These are phyloP conservation scores for Tricholoma sp. DNA, from an alignment of 768 basidiomycete genomes.

Conservation along the genomic window DNA sequence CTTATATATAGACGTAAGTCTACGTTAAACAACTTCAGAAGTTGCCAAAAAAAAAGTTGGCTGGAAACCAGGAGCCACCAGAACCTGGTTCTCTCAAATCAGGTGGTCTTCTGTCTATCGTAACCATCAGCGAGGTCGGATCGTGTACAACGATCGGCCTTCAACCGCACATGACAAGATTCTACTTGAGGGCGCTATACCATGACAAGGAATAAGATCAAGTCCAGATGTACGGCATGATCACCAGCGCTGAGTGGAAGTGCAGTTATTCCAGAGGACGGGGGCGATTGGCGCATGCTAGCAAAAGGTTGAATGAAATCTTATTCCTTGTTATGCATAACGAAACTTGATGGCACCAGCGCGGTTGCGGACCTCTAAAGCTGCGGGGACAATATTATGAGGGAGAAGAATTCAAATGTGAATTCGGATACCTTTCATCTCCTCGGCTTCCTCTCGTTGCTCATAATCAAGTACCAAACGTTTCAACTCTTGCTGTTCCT, in stretches of 20 bases:
- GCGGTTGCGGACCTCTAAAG: conserved; percentile 66
- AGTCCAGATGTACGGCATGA: neutral
- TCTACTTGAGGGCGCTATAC: neutral
- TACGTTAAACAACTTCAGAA: neutral
- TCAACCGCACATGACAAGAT: neutral
- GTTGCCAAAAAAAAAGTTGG: neutral
- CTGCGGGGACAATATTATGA: conserved; percentile 25
- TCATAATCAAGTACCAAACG: conserved; percentile 90
- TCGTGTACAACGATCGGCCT: neutral
- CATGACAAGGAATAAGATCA: neutral
- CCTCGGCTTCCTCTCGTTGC: conserved; percentile 83
- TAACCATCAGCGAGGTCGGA: neutral
- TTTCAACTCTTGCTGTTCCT: conserved; percentile 96
- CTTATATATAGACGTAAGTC: neutral
- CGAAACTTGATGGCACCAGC: conserved; percentile 72
- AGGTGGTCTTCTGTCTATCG: neutral
- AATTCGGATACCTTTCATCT: conserved; percentile 55
- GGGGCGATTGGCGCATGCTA: neutral
- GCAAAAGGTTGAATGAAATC: neutral
- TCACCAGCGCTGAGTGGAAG: neutral
- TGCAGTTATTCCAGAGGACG: neutral
- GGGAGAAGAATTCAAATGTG: neutral
- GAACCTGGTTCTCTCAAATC: neutral
- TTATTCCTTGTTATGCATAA: conserved; percentile 43
- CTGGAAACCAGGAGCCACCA: neutral